Evolutionary conservation across 495 filamentous ascomycete species (phyloP).

Genomic region (Cetradonia linearis): DNA sequence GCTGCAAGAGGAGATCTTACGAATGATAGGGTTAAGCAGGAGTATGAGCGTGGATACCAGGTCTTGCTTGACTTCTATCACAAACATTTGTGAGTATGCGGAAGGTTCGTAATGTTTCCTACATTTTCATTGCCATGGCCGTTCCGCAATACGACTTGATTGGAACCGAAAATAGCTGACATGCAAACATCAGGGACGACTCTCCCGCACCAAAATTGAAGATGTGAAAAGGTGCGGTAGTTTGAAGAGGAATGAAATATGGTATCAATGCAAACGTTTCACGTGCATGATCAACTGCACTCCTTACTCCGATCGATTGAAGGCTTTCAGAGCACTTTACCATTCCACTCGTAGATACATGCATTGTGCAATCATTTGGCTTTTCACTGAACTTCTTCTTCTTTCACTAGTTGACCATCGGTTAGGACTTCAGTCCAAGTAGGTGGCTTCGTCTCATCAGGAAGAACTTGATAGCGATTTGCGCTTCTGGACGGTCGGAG

Average conservation of each 20-base stretch:
- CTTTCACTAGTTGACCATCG: too few species aligned
- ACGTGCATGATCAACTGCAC: background rate
- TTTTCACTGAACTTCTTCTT: too few species aligned
- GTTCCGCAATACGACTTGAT: background rate
- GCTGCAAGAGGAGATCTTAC: constrained; percentile 59
- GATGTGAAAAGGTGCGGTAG: background rate
- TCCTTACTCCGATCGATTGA: background rate
- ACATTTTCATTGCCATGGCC: background rate
- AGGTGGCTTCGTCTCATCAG: too few species aligned
- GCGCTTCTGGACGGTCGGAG: too few species aligned
- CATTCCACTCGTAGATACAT: too few species aligned
- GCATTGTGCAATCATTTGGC: too few species aligned
- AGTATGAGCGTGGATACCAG: constrained; percentile 75
- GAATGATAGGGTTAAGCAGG: constrained; percentile 53
- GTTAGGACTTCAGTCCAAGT: too few species aligned
- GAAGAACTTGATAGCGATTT: too few species aligned
- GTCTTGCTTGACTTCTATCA: constrained; percentile 64
- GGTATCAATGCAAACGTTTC: background rate
- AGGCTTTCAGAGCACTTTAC: too few species aligned
- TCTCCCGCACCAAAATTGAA: background rate
- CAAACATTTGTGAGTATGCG: constrained; percentile 50
- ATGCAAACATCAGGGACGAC: background rate
- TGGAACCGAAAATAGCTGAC: background rate
- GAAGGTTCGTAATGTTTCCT: constrained; percentile 6
- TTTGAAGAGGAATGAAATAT: too few species aligned